These are phyloP conservation scores for Crithidia acanthocephali DNA, from an alignment of 208 protist species.

Conservation along the genomic window DNA sequence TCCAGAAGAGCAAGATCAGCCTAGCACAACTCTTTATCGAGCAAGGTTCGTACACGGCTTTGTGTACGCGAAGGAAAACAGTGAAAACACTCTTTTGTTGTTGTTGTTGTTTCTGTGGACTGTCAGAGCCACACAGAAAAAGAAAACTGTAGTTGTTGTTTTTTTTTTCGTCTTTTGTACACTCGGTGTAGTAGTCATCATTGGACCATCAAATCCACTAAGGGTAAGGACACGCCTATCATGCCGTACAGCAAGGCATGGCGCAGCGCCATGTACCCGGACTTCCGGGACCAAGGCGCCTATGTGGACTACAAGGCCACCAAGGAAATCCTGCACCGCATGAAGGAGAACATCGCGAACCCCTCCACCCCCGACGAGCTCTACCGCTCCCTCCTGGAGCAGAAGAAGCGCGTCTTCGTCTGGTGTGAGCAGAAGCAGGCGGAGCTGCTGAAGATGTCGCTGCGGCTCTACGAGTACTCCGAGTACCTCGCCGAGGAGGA, in stretches of 20 bases:
- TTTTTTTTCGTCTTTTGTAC: too few relatives aligned
- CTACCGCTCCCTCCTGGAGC: conserved; percentile 63
- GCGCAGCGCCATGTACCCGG: conserved; percentile 83
- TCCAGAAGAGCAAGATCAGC: too few relatives aligned
- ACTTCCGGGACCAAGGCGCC: conserved; percentile 77
- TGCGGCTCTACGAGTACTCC: conserved; percentile 59
- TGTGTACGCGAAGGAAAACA: too few relatives aligned
- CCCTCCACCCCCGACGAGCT: conserved; percentile 81
- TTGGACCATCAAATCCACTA: too few relatives aligned
- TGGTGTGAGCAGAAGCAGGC: conserved; percentile 77
- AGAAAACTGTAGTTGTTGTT: too few relatives aligned
- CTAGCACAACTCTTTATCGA: too few relatives aligned
- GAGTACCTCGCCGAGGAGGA: conserved; percentile 69
- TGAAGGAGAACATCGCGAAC: conserved; percentile 90
- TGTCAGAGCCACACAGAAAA: too few relatives aligned
- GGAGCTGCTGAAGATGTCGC: conserved; percentile 63
- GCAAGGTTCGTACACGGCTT: too few relatives aligned
- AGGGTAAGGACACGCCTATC: too few relatives aligned
- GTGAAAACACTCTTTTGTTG: too few relatives aligned
- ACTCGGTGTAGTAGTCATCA: too few relatives aligned
- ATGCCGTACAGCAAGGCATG: conserved; percentile 91
- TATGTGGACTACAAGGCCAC: conserved; percentile 90
- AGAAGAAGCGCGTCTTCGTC: conserved; percentile 73
- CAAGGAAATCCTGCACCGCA: conserved; percentile 85
- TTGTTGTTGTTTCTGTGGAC: too few relatives aligned